A percentile compares a stretch with the other conserved stretches of the same genome.
Evolutionary conservation across 2,329 filamentous ascomycete species (phyloP).

Genomic region (Hypoxylon sp.): DNA sequence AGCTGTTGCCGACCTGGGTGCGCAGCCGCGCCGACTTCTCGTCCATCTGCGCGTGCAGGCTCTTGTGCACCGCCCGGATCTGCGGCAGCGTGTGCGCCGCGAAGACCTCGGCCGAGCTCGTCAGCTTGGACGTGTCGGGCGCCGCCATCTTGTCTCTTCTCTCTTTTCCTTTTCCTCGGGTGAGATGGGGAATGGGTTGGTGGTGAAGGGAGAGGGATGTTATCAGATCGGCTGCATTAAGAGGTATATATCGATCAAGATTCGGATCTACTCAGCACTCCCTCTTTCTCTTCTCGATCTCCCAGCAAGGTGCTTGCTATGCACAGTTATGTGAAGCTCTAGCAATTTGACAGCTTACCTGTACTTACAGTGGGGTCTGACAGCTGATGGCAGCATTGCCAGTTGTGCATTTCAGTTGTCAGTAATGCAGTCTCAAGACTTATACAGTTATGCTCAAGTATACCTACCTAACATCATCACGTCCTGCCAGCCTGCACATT

Average conservation of each 20-base stretch:
- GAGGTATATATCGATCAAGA: not conserved
- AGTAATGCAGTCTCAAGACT: no score
- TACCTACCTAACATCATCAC: no score
- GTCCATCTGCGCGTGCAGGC: slow-evolving; percentile 65
- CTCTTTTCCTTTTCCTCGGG: not conserved
- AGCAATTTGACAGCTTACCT: not conserved
- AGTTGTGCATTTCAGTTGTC: not conserved
- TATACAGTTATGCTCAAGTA: no score
- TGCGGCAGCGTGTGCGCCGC: slow-evolving; percentile 66
- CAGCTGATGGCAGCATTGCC: not conserved
- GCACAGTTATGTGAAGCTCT: not conserved
- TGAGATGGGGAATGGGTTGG: not conserved
- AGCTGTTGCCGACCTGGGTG: slow-evolving; percentile 71
- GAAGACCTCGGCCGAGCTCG: slow-evolving; percentile 63
- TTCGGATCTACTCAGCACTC: not conserved
- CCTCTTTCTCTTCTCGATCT: not conserved
- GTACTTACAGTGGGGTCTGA: not conserved
- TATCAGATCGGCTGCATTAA: not conserved
- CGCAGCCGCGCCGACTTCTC: slow-evolving; percentile 69
- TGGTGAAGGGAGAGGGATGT: not conserved
- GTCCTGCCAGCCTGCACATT: no score
- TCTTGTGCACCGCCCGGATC: slow-evolving; percentile 68
- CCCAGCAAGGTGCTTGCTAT: not conserved
- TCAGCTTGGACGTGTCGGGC: slow-evolving; percentile 57
- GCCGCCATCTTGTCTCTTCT: slow-evolving; percentile 39